Evolutionary conservation across 495 filamentous ascomycete genomes (phyloP).

Genomic region (Amorphotheca resinae): DNA sequence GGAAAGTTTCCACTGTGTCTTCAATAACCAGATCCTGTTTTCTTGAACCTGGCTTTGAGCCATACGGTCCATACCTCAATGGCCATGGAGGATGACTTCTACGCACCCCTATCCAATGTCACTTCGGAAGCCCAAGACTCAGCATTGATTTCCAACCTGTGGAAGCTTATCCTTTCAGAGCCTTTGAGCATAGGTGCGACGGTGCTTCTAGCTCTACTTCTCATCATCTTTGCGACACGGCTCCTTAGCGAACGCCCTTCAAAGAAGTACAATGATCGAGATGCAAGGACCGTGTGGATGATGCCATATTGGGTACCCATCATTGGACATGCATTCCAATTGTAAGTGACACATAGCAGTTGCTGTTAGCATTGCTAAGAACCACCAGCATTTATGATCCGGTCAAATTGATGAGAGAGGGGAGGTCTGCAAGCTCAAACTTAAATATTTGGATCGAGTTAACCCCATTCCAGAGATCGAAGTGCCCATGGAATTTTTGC

Average conservation of each 20-base stretch:
- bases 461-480: slow-evolving; percentile 22
- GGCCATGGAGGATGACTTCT: slow-evolving; percentile 7
- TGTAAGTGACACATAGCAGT: slow-evolving; percentile 28
- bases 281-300: slow-evolving; percentile 24
- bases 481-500: slow-evolving; percentile 35
- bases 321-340: slow-evolving; percentile 41
- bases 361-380: slow-evolving; percentile 24
- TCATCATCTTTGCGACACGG: slow-evolving; percentile 11
- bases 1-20: too few relatives aligned
- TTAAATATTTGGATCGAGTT: background rate
- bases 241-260: slow-evolving; percentile 5
- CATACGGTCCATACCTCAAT: too few relatives aligned
- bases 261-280: background rate
- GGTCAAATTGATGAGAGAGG: slow-evolving; percentile 2
- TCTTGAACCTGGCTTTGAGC: background rate
- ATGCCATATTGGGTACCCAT: slow-evolving; percentile 49
- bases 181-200: background rate
- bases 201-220: slow-evolving; percentile 3
- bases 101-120: background rate
- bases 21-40: background rate
- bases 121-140: background rate
- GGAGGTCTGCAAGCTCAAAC: slow-evolving; percentile 7
- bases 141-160: background rate
- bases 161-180: background rate
- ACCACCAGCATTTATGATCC: slow-evolving; percentile 27